Evolutionary conservation across 352 stramenopile genomes (phyloP), one percentile per base, ranked within the genome.

Genomic region (Globisporangium lucens): DNA sequence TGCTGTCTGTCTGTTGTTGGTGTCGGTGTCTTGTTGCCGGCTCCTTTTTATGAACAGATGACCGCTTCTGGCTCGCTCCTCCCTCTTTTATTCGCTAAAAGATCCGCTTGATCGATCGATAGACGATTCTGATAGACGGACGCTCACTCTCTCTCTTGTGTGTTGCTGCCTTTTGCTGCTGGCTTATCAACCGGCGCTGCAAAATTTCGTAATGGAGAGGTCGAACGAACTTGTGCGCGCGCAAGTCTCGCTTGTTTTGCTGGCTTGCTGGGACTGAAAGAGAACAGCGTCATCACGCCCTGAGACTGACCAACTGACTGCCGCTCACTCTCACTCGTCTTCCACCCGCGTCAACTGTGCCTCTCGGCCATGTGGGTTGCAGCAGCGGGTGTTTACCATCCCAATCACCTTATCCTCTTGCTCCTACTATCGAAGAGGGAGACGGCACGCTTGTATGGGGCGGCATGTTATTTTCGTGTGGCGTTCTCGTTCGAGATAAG

Each of bases 341-440:
- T 59, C 52, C 41, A 22, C 41, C 41, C 24, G 24, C 36, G 24
- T n/a, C 51, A 33, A 35, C 24, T 58, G 52, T 58, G 52, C 13
- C 52, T 58, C 15, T 30, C 52, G 41, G 15, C 65, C 65, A 69
- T 65, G 56, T 65, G 65, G 66, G 59, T 38, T 7, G 6, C 29
- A 69, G 6, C 29, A 69, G 49, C 15, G 51, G 35, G 17, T 30
- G 24, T 46, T 59, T 56, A 71, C 61, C 66, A 71, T 71, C 66
- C 60, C 61, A 15, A 35, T 62, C 55, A 68, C 66, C 66, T 71
- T 71, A 71, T 71, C 66, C 61, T 38, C 47, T 1, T 15, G 35
- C 8, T 49, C 4, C 22, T 20, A 38, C 33, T 38, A 12, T 38
- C 38, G 30, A 33, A 33, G 30, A 33, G 30, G 30, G 6, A 33